Evolutionary conservation across 768 basidiomycete species (phyloP), one percentile per base, ranked within the genome.

Genomic region (Russula abietina): DNA sequence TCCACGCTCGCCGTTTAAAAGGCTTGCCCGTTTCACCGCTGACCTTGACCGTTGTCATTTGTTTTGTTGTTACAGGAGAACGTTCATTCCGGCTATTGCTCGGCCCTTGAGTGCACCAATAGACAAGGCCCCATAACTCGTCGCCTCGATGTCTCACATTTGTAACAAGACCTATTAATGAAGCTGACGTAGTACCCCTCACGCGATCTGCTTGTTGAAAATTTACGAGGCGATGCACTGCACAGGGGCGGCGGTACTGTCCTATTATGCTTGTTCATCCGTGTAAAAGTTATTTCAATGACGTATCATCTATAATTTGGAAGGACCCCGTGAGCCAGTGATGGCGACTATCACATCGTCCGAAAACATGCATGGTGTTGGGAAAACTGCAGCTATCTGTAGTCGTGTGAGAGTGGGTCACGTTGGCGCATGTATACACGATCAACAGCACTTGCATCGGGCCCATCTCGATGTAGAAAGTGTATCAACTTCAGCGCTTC

Each of bases 61-160:
- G 28, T 30, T 30, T 30, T 30, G 36, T 41, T 12, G 4, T 45
- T 8, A 55, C 57, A 68, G 67, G 65, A 62, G 61, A 45, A 62
- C 67, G 3, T 68, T 68, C 22, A 57, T 64, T 41, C 65, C 67
- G 12, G 41, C 61, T 0, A 57, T 66, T n/a, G 45, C 61, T 6
- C 53, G 59, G 38, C 64, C 60, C 4, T 56, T 36, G 30, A 62
- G 55, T 33, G 61, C 61, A 8, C 56, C 61, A 1, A 33, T 58
- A 48, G 56, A 62, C 4, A 56, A 51, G 39, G 41, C 43, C 6
- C 50, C 19, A 28, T 60, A 53, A 32, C 28, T 26, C 19, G 22
- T 45, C 43, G n/a, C 43, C 43, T n/a, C 43, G 9, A 9, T 22
- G 43, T 22, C n/a, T 22, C 43, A 45, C 41, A 43, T 43, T 43